Evolutionary conservation across 2,329 filamentous ascomycete species (phyloP).

Genomic region (Ascochyta viciae-villosae): DNA sequence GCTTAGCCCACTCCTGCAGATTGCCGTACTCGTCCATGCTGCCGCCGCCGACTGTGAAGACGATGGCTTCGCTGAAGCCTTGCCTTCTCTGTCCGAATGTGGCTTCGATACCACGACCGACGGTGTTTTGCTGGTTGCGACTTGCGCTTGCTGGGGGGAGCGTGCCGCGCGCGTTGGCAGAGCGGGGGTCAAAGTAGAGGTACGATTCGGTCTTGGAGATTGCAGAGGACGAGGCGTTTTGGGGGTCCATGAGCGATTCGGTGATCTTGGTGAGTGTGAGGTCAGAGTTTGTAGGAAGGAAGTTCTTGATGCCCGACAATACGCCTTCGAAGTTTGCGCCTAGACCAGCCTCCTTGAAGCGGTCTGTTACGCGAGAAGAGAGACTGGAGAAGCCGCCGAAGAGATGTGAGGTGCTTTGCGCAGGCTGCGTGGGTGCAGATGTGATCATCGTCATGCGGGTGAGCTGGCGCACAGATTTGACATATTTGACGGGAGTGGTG

Average conservation of each 20-base stretch:
- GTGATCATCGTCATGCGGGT: slow-evolving; percentile 99
- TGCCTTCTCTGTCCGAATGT: slow-evolving; percentile 91
- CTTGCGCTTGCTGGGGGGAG: slow-evolving; percentile 79
- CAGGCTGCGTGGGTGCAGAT: slow-evolving; percentile 73
- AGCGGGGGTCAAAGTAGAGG: slow-evolving; percentile 95
- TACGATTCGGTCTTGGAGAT: slow-evolving; percentile 97
- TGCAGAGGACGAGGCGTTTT: slow-evolving; percentile 85
- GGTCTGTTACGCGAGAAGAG: slow-evolving; percentile 88
- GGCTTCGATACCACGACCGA: slow-evolving; percentile 70
- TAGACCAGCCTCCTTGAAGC: slow-evolving; percentile 89
- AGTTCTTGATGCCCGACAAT: slow-evolving; percentile 96
- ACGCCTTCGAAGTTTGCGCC: slow-evolving; percentile 90
- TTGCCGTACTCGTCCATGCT: slow-evolving; percentile 99
- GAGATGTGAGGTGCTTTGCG: slow-evolving; percentile 74
- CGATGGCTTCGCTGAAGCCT: slow-evolving; percentile 86
- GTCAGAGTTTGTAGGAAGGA: slow-evolving; percentile 94
- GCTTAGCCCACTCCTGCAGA: slow-evolving; percentile 90
- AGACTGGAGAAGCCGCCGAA: slow-evolving; percentile 94
- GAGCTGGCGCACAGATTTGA: slow-evolving; percentile 82
- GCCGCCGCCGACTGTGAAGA: slow-evolving; percentile 91
- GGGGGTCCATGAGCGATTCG: slow-evolving; percentile 96
- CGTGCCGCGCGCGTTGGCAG: slow-evolving; percentile 88
- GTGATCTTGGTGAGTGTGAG: slow-evolving; percentile 97
- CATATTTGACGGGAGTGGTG: slow-evolving; percentile 79
- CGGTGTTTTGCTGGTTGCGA: slow-evolving; percentile 50